Conservation (phyloP, 192 early-diverging fungal genomes). For the Gaertneriomyces semiglobifer region DNA sequence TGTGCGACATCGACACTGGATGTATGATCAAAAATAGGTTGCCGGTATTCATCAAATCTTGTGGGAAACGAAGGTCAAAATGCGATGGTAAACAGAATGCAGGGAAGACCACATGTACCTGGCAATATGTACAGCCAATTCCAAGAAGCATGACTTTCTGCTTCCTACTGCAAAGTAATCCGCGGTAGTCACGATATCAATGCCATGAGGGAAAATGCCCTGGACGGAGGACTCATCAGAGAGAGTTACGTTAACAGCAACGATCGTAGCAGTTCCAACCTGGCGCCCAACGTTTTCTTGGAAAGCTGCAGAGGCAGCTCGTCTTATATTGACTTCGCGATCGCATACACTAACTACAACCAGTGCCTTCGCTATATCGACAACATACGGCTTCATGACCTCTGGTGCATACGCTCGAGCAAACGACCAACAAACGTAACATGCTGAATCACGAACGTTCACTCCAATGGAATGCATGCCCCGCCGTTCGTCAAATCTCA, state of each 20-base stretch:
- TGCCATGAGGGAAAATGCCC: constrained; percentile 89
- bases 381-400: constrained; percentile 62
- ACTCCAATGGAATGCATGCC: constrained; percentile 89
- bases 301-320: constrained; percentile 93
- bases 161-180: constrained; percentile 94
- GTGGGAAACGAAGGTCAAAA: not conserved
- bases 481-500: constrained; percentile 84
- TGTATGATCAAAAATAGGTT: constrained; percentile 70
- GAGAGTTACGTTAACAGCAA: constrained; percentile 2
- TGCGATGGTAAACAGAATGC: constrained; percentile 1
- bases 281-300: constrained; percentile 95
- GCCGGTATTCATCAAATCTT: constrained; percentile 74
- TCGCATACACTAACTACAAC: constrained; percentile 82
- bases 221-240: constrained; percentile 18
- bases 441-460: constrained; percentile 92
- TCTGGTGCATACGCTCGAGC: constrained; percentile 81
- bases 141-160: constrained; percentile 67
- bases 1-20: constrained; percentile 65
- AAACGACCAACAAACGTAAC: constrained; percentile 98
- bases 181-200: constrained; percentile 82
- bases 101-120: constrained; percentile 40
- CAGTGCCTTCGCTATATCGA: constrained; percentile 67
- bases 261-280: not conserved
- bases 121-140: constrained; percentile 70
- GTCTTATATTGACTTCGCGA: constrained; percentile 87